A percentile compares a stretch with the other conserved stretches of the same genome.
These are phyloP conservation scores for Kodamaea arcana DNA, from an alignment of 1,139 yeast genomes.

Conservation along the genomic window DNA sequence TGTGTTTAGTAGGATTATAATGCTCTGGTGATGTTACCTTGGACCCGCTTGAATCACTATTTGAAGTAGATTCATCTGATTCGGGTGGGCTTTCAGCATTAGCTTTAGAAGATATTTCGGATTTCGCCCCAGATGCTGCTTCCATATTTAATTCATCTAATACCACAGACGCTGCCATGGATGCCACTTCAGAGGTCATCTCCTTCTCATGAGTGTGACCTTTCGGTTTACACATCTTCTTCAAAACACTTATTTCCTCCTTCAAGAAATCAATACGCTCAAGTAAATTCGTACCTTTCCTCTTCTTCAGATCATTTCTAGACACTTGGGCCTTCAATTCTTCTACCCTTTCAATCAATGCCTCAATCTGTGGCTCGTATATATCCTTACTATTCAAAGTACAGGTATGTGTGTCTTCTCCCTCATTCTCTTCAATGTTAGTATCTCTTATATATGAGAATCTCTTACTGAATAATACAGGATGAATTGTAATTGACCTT, in stretches of 20 bases:
- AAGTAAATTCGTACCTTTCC: conserved; percentile 12
- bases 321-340: conserved; percentile 24
- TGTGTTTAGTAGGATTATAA: not conserved
- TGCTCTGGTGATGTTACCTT: too few species aligned
- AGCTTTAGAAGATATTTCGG: not conserved
- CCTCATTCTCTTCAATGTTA: conserved; percentile 16
- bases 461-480: conserved; percentile 33
- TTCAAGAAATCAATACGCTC: conserved; percentile 23
- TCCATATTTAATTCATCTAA: not conserved
- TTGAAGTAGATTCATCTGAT: too few species aligned
- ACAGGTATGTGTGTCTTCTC: conserved; percentile 31
- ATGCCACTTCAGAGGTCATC: not conserved
- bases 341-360: conserved; percentile 23
- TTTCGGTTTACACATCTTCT: conserved; percentile 1
- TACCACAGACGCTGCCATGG: not conserved
- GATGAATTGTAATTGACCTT: conserved; percentile 24
- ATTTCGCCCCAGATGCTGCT: not conserved
- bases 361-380: conserved; percentile 26
- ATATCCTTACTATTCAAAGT: conserved; percentile 24
- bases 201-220: not conserved
- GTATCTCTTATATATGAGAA: conserved; percentile 42
- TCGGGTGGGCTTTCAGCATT: too few species aligned
- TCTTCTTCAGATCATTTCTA: conserved; percentile 11
- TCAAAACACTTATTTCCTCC: conserved; percentile 17
- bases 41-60: too few species aligned